Conservation (phyloP, 495 filamentous ascomycete species). For the Tuber microsphaerosporum region DNA sequence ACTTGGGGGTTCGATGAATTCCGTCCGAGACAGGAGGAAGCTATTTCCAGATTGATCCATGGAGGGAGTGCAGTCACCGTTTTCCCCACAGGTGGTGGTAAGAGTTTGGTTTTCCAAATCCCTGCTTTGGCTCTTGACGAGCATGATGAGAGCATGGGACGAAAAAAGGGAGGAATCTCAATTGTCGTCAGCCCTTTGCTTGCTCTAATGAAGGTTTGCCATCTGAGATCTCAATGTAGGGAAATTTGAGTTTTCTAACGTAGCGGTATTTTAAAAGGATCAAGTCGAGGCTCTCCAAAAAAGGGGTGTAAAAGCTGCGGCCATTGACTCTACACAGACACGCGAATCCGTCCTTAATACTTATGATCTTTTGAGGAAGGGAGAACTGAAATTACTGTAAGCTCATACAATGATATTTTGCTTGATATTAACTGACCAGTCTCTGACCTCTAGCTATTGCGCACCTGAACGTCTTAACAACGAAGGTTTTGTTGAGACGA, state of each 20-base stretch:
- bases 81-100: constrained; percentile 57
- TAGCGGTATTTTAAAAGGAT: constrained; percentile 39
- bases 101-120: constrained; percentile 55
- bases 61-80: constrained; percentile 51
- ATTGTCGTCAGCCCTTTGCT: constrained; percentile 53
- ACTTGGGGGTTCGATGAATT: constrained; percentile 49
- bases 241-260: neutral
- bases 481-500: constrained; percentile 52
- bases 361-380: constrained; percentile 46
- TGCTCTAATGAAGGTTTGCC: constrained; percentile 50
- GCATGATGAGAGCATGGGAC: constrained; percentile 42
- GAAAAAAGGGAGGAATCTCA: constrained; percentile 43
- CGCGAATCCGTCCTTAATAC: constrained; percentile 47
- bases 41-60: constrained; percentile 47
- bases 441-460: constrained; percentile 42
- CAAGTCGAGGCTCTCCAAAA: constrained; percentile 51
- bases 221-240: neutral
- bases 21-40: constrained; percentile 51
- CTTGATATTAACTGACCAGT: constrained; percentile 6
- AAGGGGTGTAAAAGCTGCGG: constrained; percentile 49
- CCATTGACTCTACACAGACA: constrained; percentile 51
- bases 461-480: constrained; percentile 56
- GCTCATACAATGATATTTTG: neutral
- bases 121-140: constrained; percentile 52
- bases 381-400: constrained; percentile 49